Evolutionary conservation across 2,329 filamentous ascomycete species (phyloP).

Genomic region (Cytospora chrysosperma): DNA sequence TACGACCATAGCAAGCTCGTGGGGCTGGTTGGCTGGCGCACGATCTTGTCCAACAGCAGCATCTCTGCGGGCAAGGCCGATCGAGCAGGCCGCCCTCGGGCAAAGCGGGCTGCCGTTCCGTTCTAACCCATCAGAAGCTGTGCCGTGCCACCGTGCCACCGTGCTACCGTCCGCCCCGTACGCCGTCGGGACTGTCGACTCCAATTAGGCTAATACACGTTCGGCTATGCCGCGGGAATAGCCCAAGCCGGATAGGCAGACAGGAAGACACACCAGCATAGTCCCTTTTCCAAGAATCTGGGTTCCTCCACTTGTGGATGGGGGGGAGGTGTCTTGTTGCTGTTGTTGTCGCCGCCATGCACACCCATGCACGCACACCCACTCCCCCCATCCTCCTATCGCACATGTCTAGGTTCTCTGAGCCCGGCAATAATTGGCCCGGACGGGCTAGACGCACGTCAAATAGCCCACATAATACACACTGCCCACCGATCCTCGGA

Average conservation of each 20-base stretch:
- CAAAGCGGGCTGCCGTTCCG: not conserved
- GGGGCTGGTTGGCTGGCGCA: not conserved
- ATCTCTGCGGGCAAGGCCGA: not conserved
- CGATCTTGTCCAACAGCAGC: not conserved
- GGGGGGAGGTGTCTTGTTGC: too few species aligned
- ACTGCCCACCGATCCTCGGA: conserved; percentile 18
- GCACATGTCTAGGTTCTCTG: not conserved
- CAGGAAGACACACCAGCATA: too few species aligned
- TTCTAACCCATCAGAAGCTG: not conserved
- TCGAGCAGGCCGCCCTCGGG: conserved; percentile 11
- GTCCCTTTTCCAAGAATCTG: too few species aligned
- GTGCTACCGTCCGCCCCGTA: not conserved
- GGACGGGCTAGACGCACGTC: not conserved
- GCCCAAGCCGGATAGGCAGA: not conserved
- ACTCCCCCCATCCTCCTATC: not conserved
- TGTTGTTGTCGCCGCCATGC: too few species aligned
- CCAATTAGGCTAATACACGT: not conserved
- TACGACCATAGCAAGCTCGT: not conserved
- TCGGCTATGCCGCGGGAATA: conserved; percentile 6
- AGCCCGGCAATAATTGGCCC: not conserved
- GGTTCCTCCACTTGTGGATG: too few species aligned
- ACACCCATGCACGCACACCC: too few species aligned
- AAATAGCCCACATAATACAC: not conserved
- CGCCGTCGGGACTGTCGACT: not conserved
- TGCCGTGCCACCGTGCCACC: conserved; percentile 2